These are phyloP conservation scores for Cryptococcus sp. DNA, from an alignment of 1,284 basidiomycete species.

Conservation along the genomic window DNA sequence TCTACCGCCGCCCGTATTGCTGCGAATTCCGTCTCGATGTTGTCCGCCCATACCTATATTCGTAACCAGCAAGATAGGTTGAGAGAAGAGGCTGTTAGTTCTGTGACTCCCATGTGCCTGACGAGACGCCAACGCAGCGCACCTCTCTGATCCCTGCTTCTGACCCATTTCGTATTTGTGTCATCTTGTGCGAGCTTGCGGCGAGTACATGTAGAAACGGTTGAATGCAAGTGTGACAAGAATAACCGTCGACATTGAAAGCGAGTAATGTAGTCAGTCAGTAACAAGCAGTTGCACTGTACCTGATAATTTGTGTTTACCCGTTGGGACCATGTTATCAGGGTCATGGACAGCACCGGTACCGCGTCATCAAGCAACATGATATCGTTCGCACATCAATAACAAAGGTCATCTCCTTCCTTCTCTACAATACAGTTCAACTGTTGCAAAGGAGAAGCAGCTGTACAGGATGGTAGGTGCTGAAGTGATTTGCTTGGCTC, in stretches of 20 bases:
- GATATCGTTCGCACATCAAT: not conserved
- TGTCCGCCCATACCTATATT: conserved; percentile 79
- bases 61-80: not conserved
- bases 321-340: too few species aligned
- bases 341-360: too few species aligned
- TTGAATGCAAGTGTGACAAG: too few species aligned
- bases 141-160: conserved; percentile 49
- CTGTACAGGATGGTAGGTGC: too few species aligned
- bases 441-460: too few species aligned
- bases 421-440: too few species aligned
- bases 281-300: too few species aligned
- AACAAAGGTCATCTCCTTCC: too few species aligned
- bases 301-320: too few species aligned
- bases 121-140: not conserved
- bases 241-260: not conserved
- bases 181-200: conserved; percentile 17
- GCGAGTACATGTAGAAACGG: conserved; percentile 7
- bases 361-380: too few species aligned
- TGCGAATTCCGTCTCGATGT: conserved; percentile 89
- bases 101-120: not conserved
- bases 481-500: too few species aligned
- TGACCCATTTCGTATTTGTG: conserved; percentile 28
- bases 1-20: conserved; percentile 84
- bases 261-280: not conserved
- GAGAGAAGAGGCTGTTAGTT: not conserved